These are phyloP conservation scores for Nevesoporus exiguus DNA, from an alignment of 768 basidiomycete genomes.

Conservation along the genomic window DNA sequence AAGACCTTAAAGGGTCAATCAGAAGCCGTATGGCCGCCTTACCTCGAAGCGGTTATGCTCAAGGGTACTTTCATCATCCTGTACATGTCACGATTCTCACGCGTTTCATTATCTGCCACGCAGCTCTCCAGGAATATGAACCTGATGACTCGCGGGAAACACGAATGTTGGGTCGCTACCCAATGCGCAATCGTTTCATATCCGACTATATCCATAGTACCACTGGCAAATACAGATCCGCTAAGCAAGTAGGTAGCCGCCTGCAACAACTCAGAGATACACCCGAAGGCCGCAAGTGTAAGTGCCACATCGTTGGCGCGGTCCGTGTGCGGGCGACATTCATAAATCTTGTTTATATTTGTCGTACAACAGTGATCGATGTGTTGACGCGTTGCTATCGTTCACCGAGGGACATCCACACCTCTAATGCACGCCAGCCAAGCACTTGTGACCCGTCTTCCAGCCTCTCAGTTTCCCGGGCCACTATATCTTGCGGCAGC, in stretches of 20 bases:
- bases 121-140: slow-evolving; percentile 69
- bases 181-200: slow-evolving; percentile 77
- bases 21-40: slow-evolving; percentile 77
- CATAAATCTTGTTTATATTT: slow-evolving; percentile 33
- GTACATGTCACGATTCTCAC: slow-evolving; percentile 17
- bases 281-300: slow-evolving; percentile 66
- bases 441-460: slow-evolving; percentile 11
- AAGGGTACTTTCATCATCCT: slow-evolving; percentile 48
- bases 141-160: slow-evolving; percentile 74
- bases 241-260: slow-evolving; percentile 80
- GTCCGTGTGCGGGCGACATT: slow-evolving; percentile 24
- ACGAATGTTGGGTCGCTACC: slow-evolving; percentile 68
- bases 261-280: slow-evolving; percentile 77
- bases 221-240: slow-evolving; percentile 67
- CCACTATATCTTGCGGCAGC: slow-evolving; percentile 28
- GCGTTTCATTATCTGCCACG: slow-evolving; percentile 13
- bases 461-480: slow-evolving; percentile 15
- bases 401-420: slow-evolving; percentile 23
- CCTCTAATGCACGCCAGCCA: slow-evolving; percentile 19
- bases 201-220: slow-evolving; percentile 69
- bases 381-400: slow-evolving; percentile 34
- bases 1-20: slow-evolving; percentile 63
- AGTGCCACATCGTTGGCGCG: slow-evolving; percentile 33
- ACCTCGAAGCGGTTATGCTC: slow-evolving; percentile 72
- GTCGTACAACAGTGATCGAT: slow-evolving; percentile 33